Conservation (phyloP, 208 protist species). For the Angomonas ambiguus region DNA sequence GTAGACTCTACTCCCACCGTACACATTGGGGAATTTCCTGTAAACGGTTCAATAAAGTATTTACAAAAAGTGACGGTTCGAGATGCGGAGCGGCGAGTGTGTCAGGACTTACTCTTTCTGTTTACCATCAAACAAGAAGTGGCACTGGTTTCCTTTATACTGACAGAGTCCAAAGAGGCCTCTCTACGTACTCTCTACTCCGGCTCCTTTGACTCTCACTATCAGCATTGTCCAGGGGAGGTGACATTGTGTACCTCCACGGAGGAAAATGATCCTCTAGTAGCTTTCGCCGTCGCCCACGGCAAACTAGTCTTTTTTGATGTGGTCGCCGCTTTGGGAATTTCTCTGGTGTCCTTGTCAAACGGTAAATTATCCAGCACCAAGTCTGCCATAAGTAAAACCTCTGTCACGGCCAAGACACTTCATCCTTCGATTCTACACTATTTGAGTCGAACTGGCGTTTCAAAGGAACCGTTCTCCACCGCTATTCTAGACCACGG, state of each 20-base stretch:
- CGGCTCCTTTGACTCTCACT: constrained; percentile 40
- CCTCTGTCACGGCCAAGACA: background rate
- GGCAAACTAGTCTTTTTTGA: constrained; percentile 67
- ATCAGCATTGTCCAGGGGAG: constrained; percentile 59
- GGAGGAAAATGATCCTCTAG: constrained; percentile 21
- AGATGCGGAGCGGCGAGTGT: constrained; percentile 20
- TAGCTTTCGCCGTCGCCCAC: constrained; percentile 55
- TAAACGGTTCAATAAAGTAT: constrained; percentile 52
- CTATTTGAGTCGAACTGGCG: background rate
- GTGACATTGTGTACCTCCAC: constrained; percentile 49
- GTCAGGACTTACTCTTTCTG: constrained; percentile 69
- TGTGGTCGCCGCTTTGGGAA: constrained; percentile 43
- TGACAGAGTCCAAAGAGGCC: background rate
- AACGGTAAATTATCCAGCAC: too few relatives aligned
- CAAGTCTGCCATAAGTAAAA: too few relatives aligned
- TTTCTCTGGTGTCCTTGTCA: background rate
- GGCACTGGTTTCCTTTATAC: constrained; percentile 42
- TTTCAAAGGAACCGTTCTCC: constrained; percentile 12
- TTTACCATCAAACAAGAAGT: constrained; percentile 75
- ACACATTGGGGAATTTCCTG: background rate
- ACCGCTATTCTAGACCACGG: constrained; percentile 47
- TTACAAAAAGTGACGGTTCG: constrained; percentile 45
- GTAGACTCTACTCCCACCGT: background rate
- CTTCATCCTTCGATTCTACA: background rate
- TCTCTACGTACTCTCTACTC: constrained; percentile 19